Base-by-base conservation (phyloP, 495 filamentous ascomycete species). In the Xylona heveae region DNA sequence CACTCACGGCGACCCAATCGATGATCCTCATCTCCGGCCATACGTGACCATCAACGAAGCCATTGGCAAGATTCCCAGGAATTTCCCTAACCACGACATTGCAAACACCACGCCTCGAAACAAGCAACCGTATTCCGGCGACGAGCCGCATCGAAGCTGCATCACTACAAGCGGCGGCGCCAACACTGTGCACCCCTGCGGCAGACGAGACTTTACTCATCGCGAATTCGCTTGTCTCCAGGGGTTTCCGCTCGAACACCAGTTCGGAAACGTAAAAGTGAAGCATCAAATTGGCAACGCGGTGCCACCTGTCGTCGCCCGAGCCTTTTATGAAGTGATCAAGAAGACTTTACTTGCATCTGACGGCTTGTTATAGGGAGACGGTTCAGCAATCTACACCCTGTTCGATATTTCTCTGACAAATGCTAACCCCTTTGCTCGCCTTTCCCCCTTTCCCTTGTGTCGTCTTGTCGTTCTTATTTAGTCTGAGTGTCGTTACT, bases 201-300 rank as follows among this genome's bases (percentile, higher is more conserved):
- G 81, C 0, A 43, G 37, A n/a, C 50, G 85, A 0, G 48, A 57
- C 0, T 79, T 77, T 35, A 90, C 76, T 0, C 39, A 65, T 0
- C 64, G 74, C 0, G 88, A 97, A 39, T 64, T 76, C 21, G 78
- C 85, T 0, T 58, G 65, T 7, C 43, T 94, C 2, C 78, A 88
- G 36, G 70, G 68, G 0, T 94, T 93, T 31, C 80, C 82, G 0
- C 8, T 54, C 0, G 49, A 54, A 2, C 75, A 80, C 50, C 45
- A 53, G 2, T 92, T 92, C 38, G 42, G 50, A 0, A 26, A 34
- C 0, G 35, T 26, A 0, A 41, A 45, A 2, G 52, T 70, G 2
- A 68, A 64, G 35, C 73, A 60, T 40, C 79, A 88, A 44, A 78
- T 93, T 38, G 85, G 85, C 0, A 94, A 95, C 46, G 80, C 82